These are phyloP conservation scores for Lyophyllum decastes DNA, from an alignment of 768 basidiomycete species.

Conservation along the genomic window DNA sequence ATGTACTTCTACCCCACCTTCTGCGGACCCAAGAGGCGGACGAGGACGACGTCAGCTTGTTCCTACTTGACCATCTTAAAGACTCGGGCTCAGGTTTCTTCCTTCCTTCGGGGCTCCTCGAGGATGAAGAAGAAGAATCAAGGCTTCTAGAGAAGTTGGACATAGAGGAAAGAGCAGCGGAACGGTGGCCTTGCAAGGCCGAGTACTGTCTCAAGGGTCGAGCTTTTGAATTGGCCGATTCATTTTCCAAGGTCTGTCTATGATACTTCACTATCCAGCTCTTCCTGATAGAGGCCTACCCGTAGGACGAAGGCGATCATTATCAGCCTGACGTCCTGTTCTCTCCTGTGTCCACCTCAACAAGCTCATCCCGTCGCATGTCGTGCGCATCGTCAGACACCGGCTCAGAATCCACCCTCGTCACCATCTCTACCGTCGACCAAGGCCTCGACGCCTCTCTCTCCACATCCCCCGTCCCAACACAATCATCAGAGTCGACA, in stretches of 20 bases:
- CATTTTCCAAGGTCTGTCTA: neutral
- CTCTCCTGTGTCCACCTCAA: neutral
- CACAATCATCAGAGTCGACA: neutral
- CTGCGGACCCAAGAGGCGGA: neutral
- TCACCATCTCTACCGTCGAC: neutral
- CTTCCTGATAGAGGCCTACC: neutral
- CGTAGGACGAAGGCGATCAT: neutral
- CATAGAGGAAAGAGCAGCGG: neutral
- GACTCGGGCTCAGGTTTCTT: neutral
- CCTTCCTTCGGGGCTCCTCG: constrained; percentile 8
- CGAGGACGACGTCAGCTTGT: neutral
- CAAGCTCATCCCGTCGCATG: neutral
- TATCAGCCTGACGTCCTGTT: neutral
- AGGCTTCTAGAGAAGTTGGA: neutral
- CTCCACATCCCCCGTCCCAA: neutral
- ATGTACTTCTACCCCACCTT: neutral
- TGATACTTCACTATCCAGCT: neutral
- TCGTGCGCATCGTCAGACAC: neutral
- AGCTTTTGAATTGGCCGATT: neutral
- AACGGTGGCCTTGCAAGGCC: constrained; percentile 2
- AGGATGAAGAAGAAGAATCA: neutral
- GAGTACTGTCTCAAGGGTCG: constrained; percentile 2
- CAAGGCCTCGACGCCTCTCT: neutral
- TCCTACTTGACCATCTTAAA: neutral
- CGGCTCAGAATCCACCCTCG: neutral